Base-by-base conservation (phyloP, 768 basidiomycete species). In the Saitozyma podzolica region DNA sequence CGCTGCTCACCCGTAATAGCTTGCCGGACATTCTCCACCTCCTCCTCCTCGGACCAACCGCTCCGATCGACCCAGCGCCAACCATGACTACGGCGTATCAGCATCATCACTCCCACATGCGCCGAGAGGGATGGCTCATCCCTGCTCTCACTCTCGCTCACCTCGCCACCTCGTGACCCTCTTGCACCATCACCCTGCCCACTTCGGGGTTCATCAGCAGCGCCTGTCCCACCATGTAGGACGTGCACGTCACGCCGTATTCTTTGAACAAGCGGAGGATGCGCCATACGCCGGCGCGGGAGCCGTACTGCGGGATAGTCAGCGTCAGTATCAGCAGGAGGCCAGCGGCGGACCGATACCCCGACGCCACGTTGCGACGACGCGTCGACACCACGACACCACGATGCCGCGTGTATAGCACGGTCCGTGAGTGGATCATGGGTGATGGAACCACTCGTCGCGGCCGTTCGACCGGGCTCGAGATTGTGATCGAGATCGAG, bases 211-310 rank as follows among this genome's bases (percentile, higher is more conserved):
- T 70, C 48, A 64, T 56, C 41, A 66, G 49, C 49, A 73, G 52
- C 0, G 73, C 71, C 54, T 59, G 49, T 0, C 66, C 73, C 19
- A 73, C 63, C 29, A 65, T 66, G 48, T 71, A 77, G 39, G 54
- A 56, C 9, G 75, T 77, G 43, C 59, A 56, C 6, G 52, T 54
- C 7, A 77, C 48, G 20, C 54, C 50, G 49, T 66, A 61, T 47
- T 72, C 67, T 52, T 74, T 69, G 59, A 77, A 64, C 29, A 75
- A 37, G 10, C 58, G 43, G 13, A 75, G 53, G 40, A 75, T 62
- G 2, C 75, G 60, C 75, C 75, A 77, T 14, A 75, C 70, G 0
- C 73, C 75, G 1, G 69, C 66, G 9, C 73, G 63, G 6, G 69
- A 69, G 16, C 75, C 75, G 50, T 75, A 77, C 63, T 72, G 40